phyloP scores from a whole-genome alignment of 768 basidiomycete species.

The Mycena rebaudengoi region DNA sequence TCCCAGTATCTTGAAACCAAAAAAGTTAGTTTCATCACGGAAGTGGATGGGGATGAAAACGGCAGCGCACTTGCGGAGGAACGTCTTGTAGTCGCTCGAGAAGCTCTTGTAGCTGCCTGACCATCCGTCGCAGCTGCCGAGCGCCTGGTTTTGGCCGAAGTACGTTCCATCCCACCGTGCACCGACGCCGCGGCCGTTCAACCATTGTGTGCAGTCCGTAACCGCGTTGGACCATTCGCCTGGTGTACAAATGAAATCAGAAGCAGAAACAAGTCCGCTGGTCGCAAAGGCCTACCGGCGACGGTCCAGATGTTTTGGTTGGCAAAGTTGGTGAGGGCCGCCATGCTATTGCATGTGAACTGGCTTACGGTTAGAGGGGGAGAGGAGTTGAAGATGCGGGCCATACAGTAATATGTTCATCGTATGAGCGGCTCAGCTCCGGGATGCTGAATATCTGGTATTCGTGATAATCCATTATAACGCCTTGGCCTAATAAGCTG shows the following conservation, averaged over 20 bases:
- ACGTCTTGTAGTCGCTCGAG: constrained; percentile 68
- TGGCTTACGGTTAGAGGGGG: constrained; percentile 24
- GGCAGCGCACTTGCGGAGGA: constrained; percentile 62
- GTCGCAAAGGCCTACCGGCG: too few species aligned
- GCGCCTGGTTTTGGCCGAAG: constrained; percentile 50
- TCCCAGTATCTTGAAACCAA: constrained; percentile 78
- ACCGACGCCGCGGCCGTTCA: constrained; percentile 80
- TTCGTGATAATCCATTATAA: constrained; percentile 76
- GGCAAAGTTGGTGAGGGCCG: constrained; percentile 55
- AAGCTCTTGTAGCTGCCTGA: constrained; percentile 69
- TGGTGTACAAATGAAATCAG: too few species aligned
- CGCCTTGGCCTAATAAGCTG: too few species aligned
- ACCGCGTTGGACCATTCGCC: constrained; percentile 84
- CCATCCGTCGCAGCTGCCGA: constrained; percentile 67
- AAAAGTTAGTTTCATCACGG: background rate
- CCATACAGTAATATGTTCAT: constrained; percentile 65
- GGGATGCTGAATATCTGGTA: constrained; percentile 76
- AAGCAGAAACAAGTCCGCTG: too few species aligned
- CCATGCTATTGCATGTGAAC: constrained; percentile 64
- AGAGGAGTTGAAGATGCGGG: background rate
- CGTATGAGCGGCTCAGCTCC: constrained; percentile 61
- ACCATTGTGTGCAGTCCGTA: constrained; percentile 81
- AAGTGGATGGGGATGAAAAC: background rate
- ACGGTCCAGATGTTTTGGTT: constrained; percentile 74
- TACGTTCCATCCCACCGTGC: constrained; percentile 73